Evolutionary conservation across 1,284 basidiomycete genomes (phyloP), one percentile per base, ranked within the genome.

Genomic region (Athelia sp.): DNA sequence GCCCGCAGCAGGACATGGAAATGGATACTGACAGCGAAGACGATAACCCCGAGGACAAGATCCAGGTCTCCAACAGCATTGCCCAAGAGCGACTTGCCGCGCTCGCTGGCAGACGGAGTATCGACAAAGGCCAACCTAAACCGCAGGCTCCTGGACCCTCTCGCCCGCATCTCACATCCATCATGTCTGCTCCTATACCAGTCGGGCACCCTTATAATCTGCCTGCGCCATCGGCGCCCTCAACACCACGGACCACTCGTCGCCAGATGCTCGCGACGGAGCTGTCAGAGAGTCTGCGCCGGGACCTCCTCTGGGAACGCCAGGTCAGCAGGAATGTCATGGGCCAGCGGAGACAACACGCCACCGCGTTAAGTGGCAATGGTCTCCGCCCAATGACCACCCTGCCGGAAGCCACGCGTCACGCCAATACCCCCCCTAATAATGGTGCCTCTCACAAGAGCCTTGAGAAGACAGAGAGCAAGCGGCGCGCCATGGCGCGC

Each of bases 251-350:
- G 24, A 92, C 93, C 32, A 93, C 90, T 15, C 78, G 92, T 3
- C 75, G 88, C 45, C 79, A 82, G 58, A 94, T 95, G 90, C 74
- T 95, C 46, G 75, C 82, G 50, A 86, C 84, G 21, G 93, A 96
- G 67, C 73, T 96, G 61, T 88, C 88, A 43, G 93, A 95, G 69
- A 88, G 84, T 53, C 68, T 96, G 52, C 74, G 93, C 18, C 73
- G 87, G 45, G 90, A 94, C 58, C 62, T 96, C 56, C 67, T 95
- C 4, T 93, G 92, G 91, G 89, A 93, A 62, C 78, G 92, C 11
- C 83, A 86, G 58, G 75, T 84, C 43, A 81, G 75, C 66, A 78
- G 78, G 55, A 72, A 34, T 34, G 32, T 34, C n/a, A 34, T 34
- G 32, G 32, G n/a, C n/a, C n/a, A n/a, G n/a, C n/a, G n/a, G n/a